Evolutionary conservation across 257 asterid species (phyloP), one percentile per base, ranked within the genome.

Genomic region (Craterostigma plantagineum): DNA sequence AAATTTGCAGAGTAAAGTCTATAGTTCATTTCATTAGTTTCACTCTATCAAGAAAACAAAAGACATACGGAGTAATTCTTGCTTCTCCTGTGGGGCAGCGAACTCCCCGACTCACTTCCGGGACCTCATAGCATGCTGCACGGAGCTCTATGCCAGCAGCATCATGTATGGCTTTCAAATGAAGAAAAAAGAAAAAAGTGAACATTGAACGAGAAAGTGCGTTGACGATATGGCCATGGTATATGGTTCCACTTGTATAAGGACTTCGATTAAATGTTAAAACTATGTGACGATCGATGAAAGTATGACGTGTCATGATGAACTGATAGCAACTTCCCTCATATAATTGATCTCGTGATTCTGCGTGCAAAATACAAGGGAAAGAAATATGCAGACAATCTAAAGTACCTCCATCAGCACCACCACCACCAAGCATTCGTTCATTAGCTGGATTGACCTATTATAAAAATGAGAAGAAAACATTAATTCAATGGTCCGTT

Each of bases 21-120:
- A 23, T n/a, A 23, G 2, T 23, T 23, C 2, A 2, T 23, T 23
- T 23, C 30, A 2, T 23, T 23, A 23, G 30, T 23, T 23, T 23
- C 30, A 23, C 6, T 23, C 6, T 23, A 23, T 23, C 6, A 23
- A 2, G 30, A 23, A 23, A 23, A 6, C 4, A 23, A 7, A 59
- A 27, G 14, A 57, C 73, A 33, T 70, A 83, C 99, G 49, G 81
- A 10, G 99, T 83, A 67, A 90, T 83, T 64, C 84, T 83, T 35
- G 99, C 99, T 90, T 90, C 94, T 58, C 99, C 99, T 7, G 82
- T 75, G 52, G 99, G 99, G 60, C 98, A 90, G 39, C 99, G 86
- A 51, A 90, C 71, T 54, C 91, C 86, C 27, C 73, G 81, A 58
- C 56, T 71, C 34, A 79, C 95, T 76, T 90, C 87, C 35, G 68